Percentiles rank a stretch among this genome's conserved stretches.
These are phyloP conservation scores for Cryptococcus sp. DNA, from an alignment of 1,284 basidiomycete genomes.

Conservation along the genomic window DNA sequence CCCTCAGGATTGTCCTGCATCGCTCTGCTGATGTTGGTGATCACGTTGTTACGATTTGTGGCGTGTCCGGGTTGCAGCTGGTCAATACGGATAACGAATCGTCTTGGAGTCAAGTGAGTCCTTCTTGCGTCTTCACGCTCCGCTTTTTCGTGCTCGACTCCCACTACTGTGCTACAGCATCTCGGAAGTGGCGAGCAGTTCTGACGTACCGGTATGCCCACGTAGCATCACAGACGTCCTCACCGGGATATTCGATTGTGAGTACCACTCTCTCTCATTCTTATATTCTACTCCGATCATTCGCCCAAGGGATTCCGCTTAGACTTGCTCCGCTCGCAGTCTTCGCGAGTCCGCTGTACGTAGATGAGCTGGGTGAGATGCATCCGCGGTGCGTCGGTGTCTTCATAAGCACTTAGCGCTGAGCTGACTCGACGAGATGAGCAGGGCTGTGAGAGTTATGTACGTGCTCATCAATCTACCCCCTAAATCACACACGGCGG, in stretches of 20 bases:
- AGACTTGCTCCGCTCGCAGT: constrained; percentile 5
- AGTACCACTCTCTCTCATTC: background rate
- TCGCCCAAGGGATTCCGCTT: background rate
- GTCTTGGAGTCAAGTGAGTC: constrained; percentile 31
- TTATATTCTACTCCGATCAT: too few relatives aligned
- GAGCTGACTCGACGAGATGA: background rate
- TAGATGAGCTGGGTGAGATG: constrained; percentile 37
- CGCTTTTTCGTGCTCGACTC: too few relatives aligned
- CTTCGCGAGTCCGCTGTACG: constrained; percentile 32
- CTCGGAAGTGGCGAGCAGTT: background rate
- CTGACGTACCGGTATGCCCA: background rate
- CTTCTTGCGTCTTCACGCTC: background rate
- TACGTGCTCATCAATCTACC: constrained; percentile 7
- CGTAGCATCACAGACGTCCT: constrained; percentile 28
- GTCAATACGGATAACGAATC: constrained; percentile 28
- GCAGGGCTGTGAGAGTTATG: constrained; percentile 32
- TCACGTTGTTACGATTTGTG: too few relatives aligned
- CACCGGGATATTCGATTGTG: constrained; percentile 32
- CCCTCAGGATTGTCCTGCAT: too few relatives aligned
- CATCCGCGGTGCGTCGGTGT: constrained; percentile 23
- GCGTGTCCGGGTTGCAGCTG: constrained; percentile 12
- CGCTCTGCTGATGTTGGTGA: too few relatives aligned
- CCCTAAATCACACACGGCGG: too few relatives aligned
- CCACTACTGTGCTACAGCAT: too few relatives aligned
- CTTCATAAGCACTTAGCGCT: too few relatives aligned